Base-by-base conservation (phyloP, 768 basidiomycete genomes). In the Cyathus striatus region DNA sequence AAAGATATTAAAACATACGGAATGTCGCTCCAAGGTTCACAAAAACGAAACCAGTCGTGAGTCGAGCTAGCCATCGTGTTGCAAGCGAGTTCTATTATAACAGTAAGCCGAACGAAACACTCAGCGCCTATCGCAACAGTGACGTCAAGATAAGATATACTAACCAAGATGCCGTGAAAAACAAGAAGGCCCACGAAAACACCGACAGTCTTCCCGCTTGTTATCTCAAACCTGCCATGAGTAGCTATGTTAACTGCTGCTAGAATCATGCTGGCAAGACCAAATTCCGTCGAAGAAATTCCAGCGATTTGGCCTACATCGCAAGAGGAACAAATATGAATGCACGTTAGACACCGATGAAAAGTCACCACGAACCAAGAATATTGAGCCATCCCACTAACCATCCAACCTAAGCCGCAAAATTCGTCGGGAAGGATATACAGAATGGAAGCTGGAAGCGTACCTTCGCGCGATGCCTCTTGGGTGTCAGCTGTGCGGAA, bases 351-450 rank as follows among this genome's bases (percentile, higher is more conserved):
- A 16, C 12, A 16, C 13, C 30, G 6, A 22, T 6, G 21, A 53
- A 7, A 47, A 34, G 33, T 39, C 18, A 26, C 25, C 16, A 55
- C 64, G 16, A 47, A 76, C 83, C 86, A 13, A 89, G 75, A 32
- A 89, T 79, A 56, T 91, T 91, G 34, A 91, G 71, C 86, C 86
- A 89, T 38, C 86, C 86, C 14, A 88, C 86, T 7, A 86, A 62
- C 84, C 84, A 87, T 22, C 84, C 85, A 25, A 86, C 72, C 78
- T 81, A 35, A 41, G 10, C 12, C 18, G 27, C 6, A 41, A 27
- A 45, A 49, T 16, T 37, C 46, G 30, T 48, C 44, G 30, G n/a
- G 21, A 23, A 39, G 21, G 9, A 27, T 27, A 23, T 9, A 37
- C 10, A 9, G 10, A 22, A 22, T n/a, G 17, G 13, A 6, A 33